A percentile compares a stretch with the other conserved stretches of the same genome.
These are phyloP conservation scores for Castanea mollissima DNA, from an alignment of 306 rosid genomes.

Conservation along the genomic window DNA sequence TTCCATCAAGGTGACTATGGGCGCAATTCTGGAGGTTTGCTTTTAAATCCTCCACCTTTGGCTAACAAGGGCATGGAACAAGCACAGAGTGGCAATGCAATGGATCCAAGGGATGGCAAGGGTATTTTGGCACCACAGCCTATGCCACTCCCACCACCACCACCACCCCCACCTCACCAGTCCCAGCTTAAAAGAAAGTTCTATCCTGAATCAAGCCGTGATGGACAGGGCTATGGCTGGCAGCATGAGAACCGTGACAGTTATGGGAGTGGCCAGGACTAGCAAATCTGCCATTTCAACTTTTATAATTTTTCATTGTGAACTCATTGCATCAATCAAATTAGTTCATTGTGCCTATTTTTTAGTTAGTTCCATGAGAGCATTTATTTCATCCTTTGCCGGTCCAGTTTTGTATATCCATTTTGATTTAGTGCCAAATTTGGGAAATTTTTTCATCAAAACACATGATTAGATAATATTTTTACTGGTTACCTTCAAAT, in stretches of 20 bases:
- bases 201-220: conserved; percentile 59
- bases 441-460: not conserved
- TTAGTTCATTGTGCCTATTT: not conserved
- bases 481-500: too few relatives aligned
- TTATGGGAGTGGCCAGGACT: conserved; percentile 55
- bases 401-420: not conserved
- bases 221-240: conserved; percentile 65
- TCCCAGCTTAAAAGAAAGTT: conserved; percentile 56
- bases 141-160: conserved; percentile 55
- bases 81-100: conserved; percentile 44
- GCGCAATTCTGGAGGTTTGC: conserved; percentile 32
- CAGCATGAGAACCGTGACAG: conserved; percentile 63
- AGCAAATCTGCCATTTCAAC: conserved; percentile 17
- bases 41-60: conserved; percentile 26
- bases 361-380: not conserved
- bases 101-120: conserved; percentile 78
- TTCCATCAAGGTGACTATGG: conserved; percentile 47
- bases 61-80: conserved; percentile 37
- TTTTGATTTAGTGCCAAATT: not conserved
- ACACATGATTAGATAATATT: too few relatives aligned
- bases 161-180: conserved; percentile 52
- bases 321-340: not conserved
- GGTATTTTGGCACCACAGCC: conserved; percentile 69
- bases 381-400: not conserved
- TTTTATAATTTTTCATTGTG: not conserved